These are phyloP conservation scores for Celoporthe dispersa DNA, from an alignment of 2,329 filamentous ascomycete genomes.

Conservation along the genomic window DNA sequence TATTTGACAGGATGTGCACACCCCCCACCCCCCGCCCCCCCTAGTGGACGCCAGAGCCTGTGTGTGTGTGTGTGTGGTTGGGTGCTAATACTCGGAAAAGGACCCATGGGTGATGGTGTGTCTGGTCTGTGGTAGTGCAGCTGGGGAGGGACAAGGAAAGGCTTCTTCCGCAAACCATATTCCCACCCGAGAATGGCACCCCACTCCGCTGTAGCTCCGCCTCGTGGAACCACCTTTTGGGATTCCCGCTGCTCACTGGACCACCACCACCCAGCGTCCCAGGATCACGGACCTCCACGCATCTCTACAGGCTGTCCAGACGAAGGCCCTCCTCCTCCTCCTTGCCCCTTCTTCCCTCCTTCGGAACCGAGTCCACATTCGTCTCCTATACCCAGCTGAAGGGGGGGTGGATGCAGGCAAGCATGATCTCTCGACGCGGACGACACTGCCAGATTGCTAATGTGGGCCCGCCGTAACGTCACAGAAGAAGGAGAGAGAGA, in stretches of 20 bases:
- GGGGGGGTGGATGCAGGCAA: background rate
- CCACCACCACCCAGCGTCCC: background rate
- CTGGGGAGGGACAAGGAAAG: slow-evolving; percentile 14
- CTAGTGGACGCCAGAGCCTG: background rate
- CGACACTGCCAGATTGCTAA: background rate
- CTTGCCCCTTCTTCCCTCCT: slow-evolving; percentile 7
- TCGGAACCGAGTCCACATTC: slow-evolving; percentile 11
- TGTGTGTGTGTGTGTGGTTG: background rate
- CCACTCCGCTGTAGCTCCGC: slow-evolving; percentile 28
- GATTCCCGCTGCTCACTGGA: background rate
- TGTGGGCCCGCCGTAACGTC: background rate
- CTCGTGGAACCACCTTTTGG: slow-evolving; percentile 19
- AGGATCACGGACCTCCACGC: background rate
- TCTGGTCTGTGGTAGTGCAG: background rate
- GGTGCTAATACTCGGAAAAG: background rate
- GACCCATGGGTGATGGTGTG: background rate
- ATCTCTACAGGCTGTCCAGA: slow-evolving; percentile 6
- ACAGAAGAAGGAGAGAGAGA: background rate
- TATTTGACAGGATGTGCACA: background rate
- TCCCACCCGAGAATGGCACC: slow-evolving; percentile 25
- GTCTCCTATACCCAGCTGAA: slow-evolving; percentile 11
- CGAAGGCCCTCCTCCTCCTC: background rate
- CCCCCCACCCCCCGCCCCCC: no score
- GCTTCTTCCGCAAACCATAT: slow-evolving; percentile 18
- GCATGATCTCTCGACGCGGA: background rate